Evolutionary conservation across 2,329 filamentous ascomycete genomes (phyloP), one percentile per base, ranked within the genome.

Genomic region (Claviceps spartinae): DNA sequence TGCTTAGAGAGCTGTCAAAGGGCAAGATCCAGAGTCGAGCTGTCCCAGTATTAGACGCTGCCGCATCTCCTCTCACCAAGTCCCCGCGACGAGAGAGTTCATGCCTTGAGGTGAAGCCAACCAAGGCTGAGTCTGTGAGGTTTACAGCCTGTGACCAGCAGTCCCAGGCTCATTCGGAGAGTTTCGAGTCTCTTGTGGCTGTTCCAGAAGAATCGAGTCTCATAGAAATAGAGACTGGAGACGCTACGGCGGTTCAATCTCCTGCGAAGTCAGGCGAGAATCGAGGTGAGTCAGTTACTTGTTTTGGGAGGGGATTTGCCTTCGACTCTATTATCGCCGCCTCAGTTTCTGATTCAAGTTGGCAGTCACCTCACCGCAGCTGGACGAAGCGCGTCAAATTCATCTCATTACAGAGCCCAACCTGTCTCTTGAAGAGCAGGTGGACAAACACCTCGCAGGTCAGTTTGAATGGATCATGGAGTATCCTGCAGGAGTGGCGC

Each of bases 401-500:
- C 36, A 30, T 30, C 34, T 46, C 22, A 43, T 42, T 47, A 37
- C 45, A 37, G 49, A 36, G 14, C 20, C 34, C 9, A 38, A 30
- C 8, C 24, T 36, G n/a, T 46, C 42, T 42, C 53, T 52, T 22
- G 48, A 54, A 20, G 42, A 38, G 46, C 69, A 71, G 52, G 63
- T 72, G 48, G 60, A 64, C 49, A 69, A 65, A 56, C 73, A 76
- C 61, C 62, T 69, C 55, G 66, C 69, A 65, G 71, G 72, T 69
- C 66, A 75, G 62, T 78, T 73, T 59, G 72, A 77, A 58, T 77
- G 70, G 67, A 60, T 77, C 52, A 60, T 77, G 40, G 68, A 69
- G 24, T 65, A 70, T 55, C 64, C 68, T 46, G 58, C 57, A 52
- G 56, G 64, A 59, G 53, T 56, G 36, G 56, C 55, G 57, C 59